Evolutionary conservation across 495 filamentous ascomycete species (phyloP), one percentile per base, ranked within the genome.

Genomic region (Podospora anserina): DNA sequence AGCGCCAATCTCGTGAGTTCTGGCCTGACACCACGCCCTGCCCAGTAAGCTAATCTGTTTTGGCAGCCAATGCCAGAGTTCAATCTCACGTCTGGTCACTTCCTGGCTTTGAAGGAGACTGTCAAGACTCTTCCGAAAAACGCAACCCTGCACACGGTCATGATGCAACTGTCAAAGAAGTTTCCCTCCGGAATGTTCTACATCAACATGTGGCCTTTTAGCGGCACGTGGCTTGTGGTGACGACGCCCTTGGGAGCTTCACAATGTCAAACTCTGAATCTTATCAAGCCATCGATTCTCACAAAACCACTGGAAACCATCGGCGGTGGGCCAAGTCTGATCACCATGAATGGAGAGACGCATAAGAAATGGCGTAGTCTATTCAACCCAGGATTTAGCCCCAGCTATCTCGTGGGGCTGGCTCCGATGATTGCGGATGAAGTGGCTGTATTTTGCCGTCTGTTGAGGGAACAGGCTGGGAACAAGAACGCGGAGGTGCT

Each of bases 311-410:
- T 85, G 57, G 16, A 69, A 3, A 69, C 69, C 34, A 70, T 83
- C 58, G 76, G 78, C 1, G 74, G 74, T 7, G 67, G 71, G 18
- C 44, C 70, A 20, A 77, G 82, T 68, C 65, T 84, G 0, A 71
- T 82, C 7, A 76, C 66, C 18, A 54, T 75, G 13, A 76, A 82
- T 5, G 82, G 80, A 3, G 60, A 63, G 7, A 64, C 73, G 53
- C 83, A 82, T 82, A 83, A 81, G 69, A 70, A 65, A 20, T 81
- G 78, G 77, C 67, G 82, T 30, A 63, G 34, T 57, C 63, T 79
- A 4, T 84, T 85, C 72, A 85, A 81, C 69, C 81, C 82, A 5
- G 83, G 82, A 7, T 85, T 86, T 71, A 72, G 70, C 18, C 65
- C 69, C 1, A 76, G 70, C 53, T 76, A 84, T 68, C 69, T 85